Percentiles rank a stretch among this genome's conserved stretches.
These are phyloP conservation scores for Entomortierella chlamydospora DNA, from an alignment of 192 early-diverging fungal species.

Conservation along the genomic window DNA sequence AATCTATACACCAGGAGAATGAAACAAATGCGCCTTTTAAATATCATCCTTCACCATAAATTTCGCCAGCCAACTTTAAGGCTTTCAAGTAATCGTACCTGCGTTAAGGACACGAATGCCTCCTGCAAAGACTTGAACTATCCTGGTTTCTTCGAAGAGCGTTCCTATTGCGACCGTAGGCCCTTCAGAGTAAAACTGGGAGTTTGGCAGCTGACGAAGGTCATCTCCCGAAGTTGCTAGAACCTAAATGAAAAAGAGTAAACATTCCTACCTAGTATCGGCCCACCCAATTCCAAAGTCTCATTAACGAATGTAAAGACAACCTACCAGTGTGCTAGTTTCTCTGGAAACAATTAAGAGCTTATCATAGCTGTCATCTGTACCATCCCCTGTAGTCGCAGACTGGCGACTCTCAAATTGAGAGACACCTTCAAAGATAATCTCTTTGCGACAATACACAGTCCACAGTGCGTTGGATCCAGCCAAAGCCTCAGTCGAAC, in stretches of 20 bases:
- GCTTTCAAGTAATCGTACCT: constrained; percentile 45
- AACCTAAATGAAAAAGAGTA: constrained; percentile 63
- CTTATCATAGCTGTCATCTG: constrained; percentile 60
- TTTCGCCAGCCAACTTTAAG: neutral
- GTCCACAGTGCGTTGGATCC: constrained; percentile 77
- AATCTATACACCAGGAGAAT: constrained; percentile 52
- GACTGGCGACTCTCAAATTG: constrained; percentile 42
- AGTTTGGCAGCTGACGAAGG: constrained; percentile 78
- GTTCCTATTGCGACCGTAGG: constrained; percentile 84
- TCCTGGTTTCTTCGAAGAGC: constrained; percentile 73
- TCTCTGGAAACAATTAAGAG: constrained; percentile 75
- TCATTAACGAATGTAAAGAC: neutral
- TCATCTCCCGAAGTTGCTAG: constrained; percentile 83
- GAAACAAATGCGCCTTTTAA: too few relatives aligned
- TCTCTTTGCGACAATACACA: constrained; percentile 69
- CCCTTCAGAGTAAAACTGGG: constrained; percentile 78
- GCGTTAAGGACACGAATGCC: constrained; percentile 81
- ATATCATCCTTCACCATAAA: too few relatives aligned
- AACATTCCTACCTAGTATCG: neutral
- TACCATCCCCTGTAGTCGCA: constrained; percentile 12
- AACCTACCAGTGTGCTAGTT: constrained; percentile 68
- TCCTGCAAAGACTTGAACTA: constrained; percentile 86
- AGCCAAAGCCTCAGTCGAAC: constrained; percentile 57
- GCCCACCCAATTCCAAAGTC: too few relatives aligned
- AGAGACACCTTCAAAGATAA: constrained; percentile 55